phyloP scores from a whole-genome alignment of 2,329 filamentous ascomycete species.

The Fusarium irregulare region DNA sequence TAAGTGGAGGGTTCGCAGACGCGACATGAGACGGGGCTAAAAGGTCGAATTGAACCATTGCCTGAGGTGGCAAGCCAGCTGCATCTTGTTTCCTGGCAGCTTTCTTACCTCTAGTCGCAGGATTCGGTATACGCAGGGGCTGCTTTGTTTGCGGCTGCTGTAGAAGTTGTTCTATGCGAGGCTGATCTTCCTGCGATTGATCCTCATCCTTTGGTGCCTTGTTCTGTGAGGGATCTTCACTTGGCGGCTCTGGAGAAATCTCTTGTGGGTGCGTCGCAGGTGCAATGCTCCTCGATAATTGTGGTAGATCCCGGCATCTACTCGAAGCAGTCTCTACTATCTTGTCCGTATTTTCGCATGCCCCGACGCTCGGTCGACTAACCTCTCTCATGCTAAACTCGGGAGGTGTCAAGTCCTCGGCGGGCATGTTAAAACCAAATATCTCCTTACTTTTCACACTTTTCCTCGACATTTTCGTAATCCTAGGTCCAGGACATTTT shows the following conservation, averaged over 20 bases:
- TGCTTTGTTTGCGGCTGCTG: constrained; percentile 13
- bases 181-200: neutral
- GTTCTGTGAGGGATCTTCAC: neutral
- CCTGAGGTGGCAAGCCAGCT: constrained; percentile 60
- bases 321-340: constrained; percentile 3
- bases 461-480: constrained; percentile 56
- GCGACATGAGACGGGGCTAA: constrained; percentile 26
- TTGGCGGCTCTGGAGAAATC: neutral
- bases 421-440: constrained; percentile 53
- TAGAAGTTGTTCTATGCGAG: constrained; percentile 1
- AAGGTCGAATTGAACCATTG: constrained; percentile 53
- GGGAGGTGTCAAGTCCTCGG: constrained; percentile 25
- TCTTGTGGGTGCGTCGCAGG: neutral
- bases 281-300: neutral
- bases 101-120: constrained; percentile 65
- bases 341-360: constrained; percentile 1
- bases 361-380: neutral
- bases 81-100: constrained; percentile 64
- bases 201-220: neutral
- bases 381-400: constrained; percentile 27
- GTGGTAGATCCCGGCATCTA: neutral
- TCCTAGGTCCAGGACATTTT: constrained; percentile 48
- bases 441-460: constrained; percentile 61
- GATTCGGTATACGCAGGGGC: constrained; percentile 54
- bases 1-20: constrained; percentile 1